phyloP scores from a whole-genome alignment of 2,329 filamentous ascomycete species.

The Pseudocercospora cruenta region DNA sequence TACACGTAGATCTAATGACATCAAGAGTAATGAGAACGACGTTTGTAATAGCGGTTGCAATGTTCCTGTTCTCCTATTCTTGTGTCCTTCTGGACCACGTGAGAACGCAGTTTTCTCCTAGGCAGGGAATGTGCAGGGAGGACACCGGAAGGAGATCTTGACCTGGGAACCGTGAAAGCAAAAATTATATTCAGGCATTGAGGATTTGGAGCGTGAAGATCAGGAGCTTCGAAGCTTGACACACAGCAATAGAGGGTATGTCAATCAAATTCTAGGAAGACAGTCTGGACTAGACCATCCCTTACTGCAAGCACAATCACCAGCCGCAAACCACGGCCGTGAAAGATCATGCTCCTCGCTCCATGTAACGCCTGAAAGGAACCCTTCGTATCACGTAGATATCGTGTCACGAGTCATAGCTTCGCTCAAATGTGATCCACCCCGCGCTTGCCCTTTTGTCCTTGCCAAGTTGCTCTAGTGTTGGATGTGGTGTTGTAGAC shows the following conservation, averaged over 20 bases:
- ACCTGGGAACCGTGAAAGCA: not conserved
- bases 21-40: not conserved
- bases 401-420: not conserved
- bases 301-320: not conserved
- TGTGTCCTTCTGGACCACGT: too few species aligned
- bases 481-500: not conserved
- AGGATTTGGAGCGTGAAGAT: not conserved
- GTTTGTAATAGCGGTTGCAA: not conserved
- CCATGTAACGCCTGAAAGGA: constrained; percentile 2
- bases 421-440: not conserved
- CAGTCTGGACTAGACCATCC: not conserved
- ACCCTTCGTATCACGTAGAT: not conserved
- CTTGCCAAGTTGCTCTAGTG: not conserved
- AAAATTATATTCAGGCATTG: too few species aligned
- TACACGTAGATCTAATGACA: constrained; percentile 1
- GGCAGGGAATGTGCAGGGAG: not conserved
- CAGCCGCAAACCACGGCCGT: not conserved
- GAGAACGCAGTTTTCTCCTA: not conserved
- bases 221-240: not conserved
- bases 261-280: not conserved
- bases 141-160: not conserved
- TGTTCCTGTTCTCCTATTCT: not conserved
- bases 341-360: not conserved
- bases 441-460: not conserved
- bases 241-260: not conserved